Percentiles rank a stretch among this genome's conserved stretches.
Evolutionary conservation across 345 rosid species (phyloP).

Genomic region (Aquilaria malaccensis): DNA sequence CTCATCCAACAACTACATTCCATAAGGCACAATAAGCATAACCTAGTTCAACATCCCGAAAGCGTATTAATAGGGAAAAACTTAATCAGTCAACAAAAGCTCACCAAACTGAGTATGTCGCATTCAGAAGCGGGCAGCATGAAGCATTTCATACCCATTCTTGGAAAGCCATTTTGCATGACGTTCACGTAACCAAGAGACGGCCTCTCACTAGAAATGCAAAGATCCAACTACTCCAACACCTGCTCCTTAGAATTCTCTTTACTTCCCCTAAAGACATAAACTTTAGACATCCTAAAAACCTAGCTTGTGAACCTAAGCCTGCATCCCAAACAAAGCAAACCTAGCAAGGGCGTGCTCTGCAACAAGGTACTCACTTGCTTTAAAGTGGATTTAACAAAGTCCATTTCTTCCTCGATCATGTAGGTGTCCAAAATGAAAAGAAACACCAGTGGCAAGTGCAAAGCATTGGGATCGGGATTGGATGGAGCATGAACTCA

Average conservation of each 20-base stretch:
- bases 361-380: constrained; percentile 84
- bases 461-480: constrained; percentile 31
- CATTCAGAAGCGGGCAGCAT: constrained; percentile 89
- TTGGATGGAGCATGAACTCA: constrained; percentile 50
- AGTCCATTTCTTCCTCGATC: constrained; percentile 92
- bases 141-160: constrained; percentile 58
- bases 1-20: constrained; percentile 82
- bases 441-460: constrained; percentile 52
- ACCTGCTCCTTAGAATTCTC: constrained; percentile 81
- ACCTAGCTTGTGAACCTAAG: constrained; percentile 92
- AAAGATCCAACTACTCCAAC: constrained; percentile 87
- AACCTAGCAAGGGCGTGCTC: constrained; percentile 95
- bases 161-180: constrained; percentile 43
- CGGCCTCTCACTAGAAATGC: constrained; percentile 47
- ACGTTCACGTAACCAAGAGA: constrained; percentile 43
- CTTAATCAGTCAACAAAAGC: constrained; percentile 11
- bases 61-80: not conserved
- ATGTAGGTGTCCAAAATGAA: constrained; percentile 87
- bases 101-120: constrained; percentile 69
- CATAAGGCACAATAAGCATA: constrained; percentile 8
- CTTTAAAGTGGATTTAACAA: constrained; percentile 66
- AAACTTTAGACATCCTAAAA: constrained; percentile 95
- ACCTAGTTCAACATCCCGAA: not conserved
- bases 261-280: constrained; percentile 79
- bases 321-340: constrained; percentile 90